Conservation (phyloP, 176 grass and related monocot genomes). For the Oryza meridionalis region DNA sequence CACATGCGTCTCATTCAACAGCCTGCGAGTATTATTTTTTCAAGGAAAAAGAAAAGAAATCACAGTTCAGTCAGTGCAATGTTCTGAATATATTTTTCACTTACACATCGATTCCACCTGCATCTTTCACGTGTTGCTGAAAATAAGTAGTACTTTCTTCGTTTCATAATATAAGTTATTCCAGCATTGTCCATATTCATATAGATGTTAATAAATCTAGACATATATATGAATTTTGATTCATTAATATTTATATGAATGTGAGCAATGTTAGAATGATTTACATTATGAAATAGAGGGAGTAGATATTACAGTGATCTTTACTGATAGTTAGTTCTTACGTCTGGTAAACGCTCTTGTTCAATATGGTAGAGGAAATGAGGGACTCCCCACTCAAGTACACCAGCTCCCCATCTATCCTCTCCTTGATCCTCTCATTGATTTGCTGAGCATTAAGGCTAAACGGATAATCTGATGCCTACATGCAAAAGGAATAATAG, state of each 20-base stretch:
- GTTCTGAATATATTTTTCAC: background rate
- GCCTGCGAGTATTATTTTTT: constrained; percentile 31
- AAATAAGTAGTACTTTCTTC: too few relatives aligned
- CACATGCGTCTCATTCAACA: constrained; percentile 79
- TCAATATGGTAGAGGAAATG: constrained; percentile 71
- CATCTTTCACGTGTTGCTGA: background rate
- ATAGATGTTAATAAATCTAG: too few relatives aligned
- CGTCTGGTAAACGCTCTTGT: constrained; percentile 72
- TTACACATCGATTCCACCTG: background rate
- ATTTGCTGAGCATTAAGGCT: constrained; percentile 60
- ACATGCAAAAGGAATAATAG: background rate
- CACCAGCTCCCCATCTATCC: constrained; percentile 57
- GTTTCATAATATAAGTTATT: too few relatives aligned
- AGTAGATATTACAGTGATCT: too few relatives aligned
- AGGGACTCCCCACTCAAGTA: constrained; percentile 72
- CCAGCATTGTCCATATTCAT: too few relatives aligned
- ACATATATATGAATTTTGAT: too few relatives aligned
- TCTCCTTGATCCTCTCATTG: constrained; percentile 54
- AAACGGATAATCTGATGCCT: constrained; percentile 85
- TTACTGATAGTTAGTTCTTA: constrained; percentile 35
- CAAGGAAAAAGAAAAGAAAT: background rate
- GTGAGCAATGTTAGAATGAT: too few relatives aligned
- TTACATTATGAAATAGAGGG: too few relatives aligned
- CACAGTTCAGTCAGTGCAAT: background rate
- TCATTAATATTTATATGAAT: too few relatives aligned